These are phyloP conservation scores for Candida sphagnicola DNA, from an alignment of 805 yeast genomes.

Conservation along the genomic window DNA sequence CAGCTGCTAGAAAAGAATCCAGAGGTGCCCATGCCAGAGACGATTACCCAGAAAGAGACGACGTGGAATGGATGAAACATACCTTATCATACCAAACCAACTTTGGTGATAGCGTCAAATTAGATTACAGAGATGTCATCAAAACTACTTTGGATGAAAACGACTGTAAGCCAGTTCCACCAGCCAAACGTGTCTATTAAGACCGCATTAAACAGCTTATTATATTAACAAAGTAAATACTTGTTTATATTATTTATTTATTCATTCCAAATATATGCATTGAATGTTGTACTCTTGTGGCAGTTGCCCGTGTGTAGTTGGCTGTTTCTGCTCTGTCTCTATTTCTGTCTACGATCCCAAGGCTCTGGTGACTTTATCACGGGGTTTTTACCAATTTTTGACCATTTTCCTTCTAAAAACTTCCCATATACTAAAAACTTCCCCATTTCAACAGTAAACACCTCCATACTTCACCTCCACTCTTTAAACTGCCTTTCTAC, in stretches of 20 bases:
- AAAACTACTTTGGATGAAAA: slow-evolving; percentile 79
- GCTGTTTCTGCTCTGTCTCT: too few relatives aligned
- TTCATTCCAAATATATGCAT: slow-evolving; percentile 6
- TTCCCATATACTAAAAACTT: too few relatives aligned
- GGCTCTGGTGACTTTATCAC: too few relatives aligned
- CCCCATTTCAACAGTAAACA: background rate
- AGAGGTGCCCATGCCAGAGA: slow-evolving; percentile 99
- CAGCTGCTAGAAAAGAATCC: slow-evolving; percentile 93
- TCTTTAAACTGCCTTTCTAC: too few relatives aligned
- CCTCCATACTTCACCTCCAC: background rate
- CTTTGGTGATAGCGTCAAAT: slow-evolving; percentile 64
- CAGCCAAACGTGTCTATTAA: slow-evolving; percentile 92
- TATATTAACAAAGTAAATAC: background rate
- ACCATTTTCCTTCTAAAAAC: too few relatives aligned
- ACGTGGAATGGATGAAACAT: slow-evolving; percentile 96
- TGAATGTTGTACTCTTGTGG: too few relatives aligned
- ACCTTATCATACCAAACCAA: slow-evolving; percentile 84
- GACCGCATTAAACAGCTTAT: background rate
- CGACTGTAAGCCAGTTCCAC: slow-evolving; percentile 96
- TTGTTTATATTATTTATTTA: slow-evolving; percentile 5
- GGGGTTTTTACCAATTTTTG: too few relatives aligned
- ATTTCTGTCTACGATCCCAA: too few relatives aligned
- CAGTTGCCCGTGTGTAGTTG: too few relatives aligned
- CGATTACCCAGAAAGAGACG: slow-evolving; percentile 95
- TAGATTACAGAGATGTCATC: slow-evolving; percentile 85